Evolutionary conservation across 257 asterid species (phyloP).

Genomic region (Cynanchum wilfordii): DNA sequence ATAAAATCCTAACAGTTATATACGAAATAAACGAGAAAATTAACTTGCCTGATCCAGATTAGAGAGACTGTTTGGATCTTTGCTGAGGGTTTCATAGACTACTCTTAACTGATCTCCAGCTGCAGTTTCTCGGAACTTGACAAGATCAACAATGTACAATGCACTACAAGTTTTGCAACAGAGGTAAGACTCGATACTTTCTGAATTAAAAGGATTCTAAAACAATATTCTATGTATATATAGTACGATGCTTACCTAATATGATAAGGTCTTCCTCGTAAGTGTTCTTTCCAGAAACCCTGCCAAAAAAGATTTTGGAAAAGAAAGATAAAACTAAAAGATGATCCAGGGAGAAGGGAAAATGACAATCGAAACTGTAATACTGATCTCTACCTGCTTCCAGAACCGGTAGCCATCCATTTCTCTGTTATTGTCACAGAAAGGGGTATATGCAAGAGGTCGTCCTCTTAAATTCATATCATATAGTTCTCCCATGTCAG

Average conservation of each 20-base stretch:
- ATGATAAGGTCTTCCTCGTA: conserved; percentile 95
- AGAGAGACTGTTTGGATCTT: conserved; percentile 97
- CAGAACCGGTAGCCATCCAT: conserved; percentile 99
- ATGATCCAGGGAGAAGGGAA: neutral
- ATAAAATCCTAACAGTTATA: neutral
- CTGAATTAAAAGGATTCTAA: conserved; percentile 11
- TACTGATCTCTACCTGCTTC: conserved; percentile 58
- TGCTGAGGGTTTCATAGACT: conserved; percentile 91
- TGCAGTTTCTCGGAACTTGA: conserved; percentile 94
- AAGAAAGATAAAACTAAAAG: conserved; percentile 6
- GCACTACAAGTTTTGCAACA: conserved; percentile 59
- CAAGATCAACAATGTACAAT: conserved; percentile 83
- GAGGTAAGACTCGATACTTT: conserved; percentile 18
- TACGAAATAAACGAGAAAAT: neutral
- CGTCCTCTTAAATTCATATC: conserved; percentile 89
- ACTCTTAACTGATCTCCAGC: conserved; percentile 97
- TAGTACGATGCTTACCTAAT: conserved; percentile 50
- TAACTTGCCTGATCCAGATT: conserved; percentile 94
- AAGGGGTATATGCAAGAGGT: conserved; percentile 94
- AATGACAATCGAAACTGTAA: conserved; percentile 3
- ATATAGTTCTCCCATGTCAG: conserved; percentile 97
- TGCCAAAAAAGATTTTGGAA: conserved; percentile 33
- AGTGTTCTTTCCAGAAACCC: conserved; percentile 99
- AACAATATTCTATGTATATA: conserved; percentile 4
- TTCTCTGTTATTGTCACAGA: conserved; percentile 96